Evolutionary conservation across 2,329 filamentous ascomycete species (phyloP).

Genomic region (Fusarium secorum): DNA sequence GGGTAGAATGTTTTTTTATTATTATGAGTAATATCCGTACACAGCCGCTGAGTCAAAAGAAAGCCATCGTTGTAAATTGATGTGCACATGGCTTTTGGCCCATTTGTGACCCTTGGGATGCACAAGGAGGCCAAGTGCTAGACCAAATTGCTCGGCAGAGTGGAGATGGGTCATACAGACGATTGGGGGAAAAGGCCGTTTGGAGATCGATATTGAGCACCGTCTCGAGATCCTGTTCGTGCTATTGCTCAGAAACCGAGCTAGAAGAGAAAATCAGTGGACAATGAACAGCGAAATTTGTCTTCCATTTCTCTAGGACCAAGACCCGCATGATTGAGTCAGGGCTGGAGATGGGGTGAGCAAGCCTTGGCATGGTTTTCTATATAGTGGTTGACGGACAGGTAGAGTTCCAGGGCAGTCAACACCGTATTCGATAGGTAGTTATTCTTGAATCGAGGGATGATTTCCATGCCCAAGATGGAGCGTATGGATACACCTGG

Average conservation of each 20-base stretch:
- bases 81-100: slow-evolving; percentile 18
- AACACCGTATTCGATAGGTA: slow-evolving; percentile 6
- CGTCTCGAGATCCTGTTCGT: slow-evolving; percentile 28
- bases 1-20: slow-evolving; percentile 28
- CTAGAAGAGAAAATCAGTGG: slow-evolving; percentile 28
- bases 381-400: slow-evolving; percentile 12
- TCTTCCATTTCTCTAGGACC: slow-evolving; percentile 5
- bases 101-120: background rate
- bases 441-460: slow-evolving; percentile 1
- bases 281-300: slow-evolving; percentile 33
- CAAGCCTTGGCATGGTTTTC: slow-evolving; percentile 18
- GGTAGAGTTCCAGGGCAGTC: slow-evolving; percentile 9
- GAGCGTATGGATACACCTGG: slow-evolving; percentile 22
- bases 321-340: slow-evolving; percentile 33
- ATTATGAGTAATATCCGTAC: slow-evolving; percentile 1
- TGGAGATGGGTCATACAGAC: slow-evolving; percentile 23
- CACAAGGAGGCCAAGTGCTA: slow-evolving; percentile 24
- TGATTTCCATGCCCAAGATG: slow-evolving; percentile 1
- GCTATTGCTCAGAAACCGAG: background rate
- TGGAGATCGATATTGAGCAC: slow-evolving; percentile 40
- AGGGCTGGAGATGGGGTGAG: slow-evolving; percentile 27
- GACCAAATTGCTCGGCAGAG: slow-evolving; percentile 24
- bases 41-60: background rate
- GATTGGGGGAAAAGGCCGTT: slow-evolving; percentile 27
- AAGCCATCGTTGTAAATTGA: background rate